Evolutionary conservation across 2,329 filamentous ascomycete species (phyloP).

Genomic region (Cordyceps fumosorosea): DNA sequence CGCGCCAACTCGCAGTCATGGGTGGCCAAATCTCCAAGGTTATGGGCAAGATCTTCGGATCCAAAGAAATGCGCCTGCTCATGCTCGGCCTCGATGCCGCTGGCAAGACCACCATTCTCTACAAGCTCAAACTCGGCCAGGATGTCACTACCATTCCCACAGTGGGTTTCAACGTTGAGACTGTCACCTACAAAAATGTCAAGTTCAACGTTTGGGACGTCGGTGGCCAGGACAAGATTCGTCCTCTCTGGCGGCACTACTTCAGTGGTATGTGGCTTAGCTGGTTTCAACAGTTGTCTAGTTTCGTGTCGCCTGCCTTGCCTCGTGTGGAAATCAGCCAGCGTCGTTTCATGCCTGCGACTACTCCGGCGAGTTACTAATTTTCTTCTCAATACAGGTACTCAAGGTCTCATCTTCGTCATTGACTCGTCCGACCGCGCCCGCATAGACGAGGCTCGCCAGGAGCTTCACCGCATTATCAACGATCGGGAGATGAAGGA

Average conservation of each 20-base stretch:
- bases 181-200: constrained; percentile 97
- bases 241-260: constrained; percentile 95
- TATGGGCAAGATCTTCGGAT: constrained; percentile 98
- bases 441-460: constrained; percentile 86
- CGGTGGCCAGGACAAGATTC: constrained; percentile 97
- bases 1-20: constrained; percentile 52
- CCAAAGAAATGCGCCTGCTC: constrained; percentile 96
- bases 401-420: constrained; percentile 97
- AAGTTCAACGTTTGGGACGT: constrained; percentile 99
- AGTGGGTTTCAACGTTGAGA: constrained; percentile 98
- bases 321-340: neutral
- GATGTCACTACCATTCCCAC: constrained; percentile 98
- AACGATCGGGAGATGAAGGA: constrained; percentile 98
- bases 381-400: constrained; percentile 48
- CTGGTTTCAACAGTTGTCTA: neutral
- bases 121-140: constrained; percentile 98
- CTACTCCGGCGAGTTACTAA: neutral
- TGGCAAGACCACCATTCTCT: constrained; percentile 98
- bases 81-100: constrained; percentile 98
- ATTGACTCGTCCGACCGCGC: constrained; percentile 90
- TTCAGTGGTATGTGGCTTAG: constrained; percentile 56
- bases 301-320: neutral
- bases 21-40: constrained; percentile 91
- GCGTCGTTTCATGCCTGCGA: neutral
- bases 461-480: constrained; percentile 94